Evolutionary conservation across 441 rosid species (phyloP).

Genomic region (Adansonia grandidieri): DNA sequence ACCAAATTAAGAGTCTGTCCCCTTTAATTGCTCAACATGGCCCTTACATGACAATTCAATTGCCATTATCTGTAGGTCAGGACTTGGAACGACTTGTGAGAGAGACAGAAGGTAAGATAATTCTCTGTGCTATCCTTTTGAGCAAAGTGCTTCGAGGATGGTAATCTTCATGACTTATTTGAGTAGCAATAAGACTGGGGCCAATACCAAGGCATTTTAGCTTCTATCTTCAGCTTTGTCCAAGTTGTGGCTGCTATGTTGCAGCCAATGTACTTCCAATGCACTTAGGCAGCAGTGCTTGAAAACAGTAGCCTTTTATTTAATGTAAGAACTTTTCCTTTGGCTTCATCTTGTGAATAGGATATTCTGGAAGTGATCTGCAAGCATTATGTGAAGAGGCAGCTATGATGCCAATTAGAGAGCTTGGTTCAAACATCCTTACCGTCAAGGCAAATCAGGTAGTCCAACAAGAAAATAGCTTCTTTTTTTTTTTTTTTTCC

Average conservation of each 20-base stretch:
- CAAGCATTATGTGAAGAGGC: slow-evolving; percentile 99
- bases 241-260: not conserved
- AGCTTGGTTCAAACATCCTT: slow-evolving; percentile 81
- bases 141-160: slow-evolving; percentile 5
- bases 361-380: slow-evolving; percentile 95
- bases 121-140: slow-evolving; percentile 18
- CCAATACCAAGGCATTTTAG: not conserved
- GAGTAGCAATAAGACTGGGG: slow-evolving; percentile 2
- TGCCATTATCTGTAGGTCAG: slow-evolving; percentile 44
- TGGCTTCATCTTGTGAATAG: slow-evolving; percentile 40
- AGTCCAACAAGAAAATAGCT: slow-evolving; percentile 25
- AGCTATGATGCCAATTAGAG: slow-evolving; percentile 98
- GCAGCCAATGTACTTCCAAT: not conserved
- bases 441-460: slow-evolving; percentile 87
- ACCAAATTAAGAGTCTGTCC: not conserved
- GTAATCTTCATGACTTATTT: not conserved
- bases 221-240: not conserved
- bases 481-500: not conserved
- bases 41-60: slow-evolving; percentile 24
- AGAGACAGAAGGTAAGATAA: slow-evolving; percentile 76
- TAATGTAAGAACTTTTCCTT: slow-evolving; percentile 13
- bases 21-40: slow-evolving; percentile 7
- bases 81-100: slow-evolving; percentile 76
- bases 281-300: not conserved
- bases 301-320: not conserved